A percentile compares a stretch with the other conserved stretches of the same genome.
Evolutionary conservation across 129 eudicot species (phyloP).

Genomic region (Lonicera japonica): DNA sequence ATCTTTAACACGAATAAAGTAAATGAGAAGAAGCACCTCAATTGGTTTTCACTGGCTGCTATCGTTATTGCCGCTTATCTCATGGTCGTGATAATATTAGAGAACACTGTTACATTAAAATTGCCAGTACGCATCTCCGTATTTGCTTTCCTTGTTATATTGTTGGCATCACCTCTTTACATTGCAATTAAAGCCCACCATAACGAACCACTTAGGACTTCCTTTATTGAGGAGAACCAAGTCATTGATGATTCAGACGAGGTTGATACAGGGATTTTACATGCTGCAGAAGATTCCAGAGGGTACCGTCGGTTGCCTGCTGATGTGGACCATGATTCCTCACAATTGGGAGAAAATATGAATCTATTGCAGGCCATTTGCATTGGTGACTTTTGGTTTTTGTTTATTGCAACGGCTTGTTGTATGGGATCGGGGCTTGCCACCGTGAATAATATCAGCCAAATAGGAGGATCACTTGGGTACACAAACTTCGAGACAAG

Average conservation of each 20-base stretch:
- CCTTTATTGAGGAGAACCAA: slow-evolving; percentile 30
- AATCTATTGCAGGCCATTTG: slow-evolving; percentile 65
- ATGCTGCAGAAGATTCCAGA: slow-evolving; percentile 10
- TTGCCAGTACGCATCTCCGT: slow-evolving; percentile 31
- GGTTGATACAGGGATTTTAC: background rate
- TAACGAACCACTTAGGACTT: slow-evolving; percentile 18
- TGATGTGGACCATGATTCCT: slow-evolving; percentile 16
- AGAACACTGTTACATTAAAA: slow-evolving; percentile 27
- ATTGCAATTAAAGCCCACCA: slow-evolving; percentile 43
- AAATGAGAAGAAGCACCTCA: slow-evolving; percentile 54
- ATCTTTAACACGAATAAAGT: slow-evolving; percentile 27
- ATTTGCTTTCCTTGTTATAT: slow-evolving; percentile 30
- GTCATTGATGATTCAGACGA: slow-evolving; percentile 17
- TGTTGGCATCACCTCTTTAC: slow-evolving; percentile 56
- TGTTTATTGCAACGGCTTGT: slow-evolving; percentile 57
- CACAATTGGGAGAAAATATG: slow-evolving; percentile 20
- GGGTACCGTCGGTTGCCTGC: slow-evolving; percentile 29
- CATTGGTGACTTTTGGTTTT: slow-evolving; percentile 65
- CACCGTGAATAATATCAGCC: slow-evolving; percentile 67
- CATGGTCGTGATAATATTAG: slow-evolving; percentile 38
- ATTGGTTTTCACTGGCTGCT: slow-evolving; percentile 49
- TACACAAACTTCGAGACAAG: slow-evolving; percentile 42
- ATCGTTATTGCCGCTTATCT: slow-evolving; percentile 62
- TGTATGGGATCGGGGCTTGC: slow-evolving; percentile 88
- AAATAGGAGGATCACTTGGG: slow-evolving; percentile 71